Evolutionary conservation across 1,284 basidiomycete species (phyloP).

Genomic region (Apiotrichum akiyoshidainum): DNA sequence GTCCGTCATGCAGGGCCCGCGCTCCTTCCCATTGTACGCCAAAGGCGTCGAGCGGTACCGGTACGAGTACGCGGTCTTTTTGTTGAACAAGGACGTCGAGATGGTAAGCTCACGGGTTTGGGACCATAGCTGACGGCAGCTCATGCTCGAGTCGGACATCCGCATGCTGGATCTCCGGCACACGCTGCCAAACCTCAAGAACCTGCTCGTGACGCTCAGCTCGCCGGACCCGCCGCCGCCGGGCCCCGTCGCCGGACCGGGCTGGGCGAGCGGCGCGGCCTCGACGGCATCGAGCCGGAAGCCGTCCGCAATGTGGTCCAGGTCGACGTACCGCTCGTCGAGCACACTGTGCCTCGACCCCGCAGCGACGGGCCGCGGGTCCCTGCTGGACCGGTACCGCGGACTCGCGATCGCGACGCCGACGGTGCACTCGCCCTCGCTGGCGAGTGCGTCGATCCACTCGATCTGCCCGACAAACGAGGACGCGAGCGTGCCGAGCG

Average conservation of each 20-base stretch:
- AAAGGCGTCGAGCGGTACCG: conserved; percentile 92
- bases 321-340: background rate
- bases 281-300: conserved; percentile 15
- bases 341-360: background rate
- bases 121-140: conserved; percentile 53
- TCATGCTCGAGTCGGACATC: conserved; percentile 84
- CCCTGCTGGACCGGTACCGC: too few relatives aligned
- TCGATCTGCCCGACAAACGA: conserved; percentile 2
- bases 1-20: conserved; percentile 85
- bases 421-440: background rate
- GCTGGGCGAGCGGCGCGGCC: conserved; percentile 19
- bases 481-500: conserved; percentile 1
- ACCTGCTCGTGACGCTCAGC: conserved; percentile 75
- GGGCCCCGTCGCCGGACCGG: conserved; percentile 18
- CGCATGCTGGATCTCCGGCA: conserved; percentile 88
- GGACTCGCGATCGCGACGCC: background rate
- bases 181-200: conserved; percentile 94
- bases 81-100: conserved; percentile 97
- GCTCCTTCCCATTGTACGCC: conserved; percentile 92
- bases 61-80: conserved; percentile 95
- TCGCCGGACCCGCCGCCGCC: conserved; percentile 32
- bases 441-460: background rate
- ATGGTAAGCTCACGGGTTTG: conserved; percentile 59
- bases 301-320: conserved; percentile 2
- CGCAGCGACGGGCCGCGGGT: background rate